Conservation (phyloP, 352 stramenopile genomes). For the Phytophthora meadii region DNA sequence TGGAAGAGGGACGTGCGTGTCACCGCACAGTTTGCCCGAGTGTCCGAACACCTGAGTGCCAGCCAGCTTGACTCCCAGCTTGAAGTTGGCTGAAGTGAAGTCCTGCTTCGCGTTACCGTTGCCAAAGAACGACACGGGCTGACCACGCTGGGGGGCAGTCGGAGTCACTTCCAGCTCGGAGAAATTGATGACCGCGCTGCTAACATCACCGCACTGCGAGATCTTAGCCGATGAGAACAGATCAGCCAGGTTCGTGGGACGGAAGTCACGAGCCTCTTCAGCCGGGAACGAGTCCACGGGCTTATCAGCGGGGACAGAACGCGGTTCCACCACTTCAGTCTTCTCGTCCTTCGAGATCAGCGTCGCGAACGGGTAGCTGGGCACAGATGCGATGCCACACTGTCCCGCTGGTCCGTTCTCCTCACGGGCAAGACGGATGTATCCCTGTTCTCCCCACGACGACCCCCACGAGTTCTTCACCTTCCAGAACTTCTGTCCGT, state of each 20-base stretch:
- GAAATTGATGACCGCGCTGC: constrained; percentile 70
- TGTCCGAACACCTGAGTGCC: constrained; percentile 79
- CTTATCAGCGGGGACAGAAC: constrained; percentile 17
- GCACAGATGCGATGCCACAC: constrained; percentile 93
- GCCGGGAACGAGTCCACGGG: constrained; percentile 38
- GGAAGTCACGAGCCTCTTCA: constrained; percentile 37
- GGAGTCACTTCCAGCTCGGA: constrained; percentile 73
- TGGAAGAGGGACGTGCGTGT: constrained; percentile 81
- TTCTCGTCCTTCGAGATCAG: constrained; percentile 27
- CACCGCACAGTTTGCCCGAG: constrained; percentile 75
- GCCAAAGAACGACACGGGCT: constrained; percentile 76
- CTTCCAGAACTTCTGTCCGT: constrained; percentile 94
- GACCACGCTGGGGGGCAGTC: constrained; percentile 70
- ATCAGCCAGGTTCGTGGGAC: constrained; percentile 37
- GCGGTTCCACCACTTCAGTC: constrained; percentile 17
- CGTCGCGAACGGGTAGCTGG: constrained; percentile 74
- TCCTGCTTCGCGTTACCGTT: constrained; percentile 74
- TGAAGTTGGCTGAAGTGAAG: constrained; percentile 71
- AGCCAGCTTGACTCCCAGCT: constrained; percentile 76
- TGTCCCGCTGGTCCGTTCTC: constrained; percentile 93
- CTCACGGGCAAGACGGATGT: constrained; percentile 84
- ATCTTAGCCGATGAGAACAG: constrained; percentile 79
- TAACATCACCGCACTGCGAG: constrained; percentile 78
- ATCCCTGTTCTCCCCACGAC: constrained; percentile 90
- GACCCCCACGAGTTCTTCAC: constrained; percentile 95